Conservation (phyloP, 192 early-diverging fungal genomes). For the Chytriomyces confervae region DNA sequence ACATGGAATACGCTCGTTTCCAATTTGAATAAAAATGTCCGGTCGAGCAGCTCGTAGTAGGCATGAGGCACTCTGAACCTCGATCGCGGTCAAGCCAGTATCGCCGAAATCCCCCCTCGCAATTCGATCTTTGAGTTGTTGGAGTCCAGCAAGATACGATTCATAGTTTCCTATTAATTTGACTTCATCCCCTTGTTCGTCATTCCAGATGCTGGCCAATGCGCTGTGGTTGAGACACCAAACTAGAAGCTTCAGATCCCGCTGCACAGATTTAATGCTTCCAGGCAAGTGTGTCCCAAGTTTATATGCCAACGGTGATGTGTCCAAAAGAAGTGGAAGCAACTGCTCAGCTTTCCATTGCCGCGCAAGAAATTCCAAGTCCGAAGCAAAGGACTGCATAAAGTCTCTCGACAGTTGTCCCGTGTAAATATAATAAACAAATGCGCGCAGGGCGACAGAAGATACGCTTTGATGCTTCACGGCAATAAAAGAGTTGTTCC, state of each 20-base stretch:
- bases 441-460: slow-evolving; percentile 40
- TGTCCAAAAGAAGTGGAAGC: not conserved
- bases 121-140: not conserved
- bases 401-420: slow-evolving; percentile 38
- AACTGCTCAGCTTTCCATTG: slow-evolving; percentile 39
- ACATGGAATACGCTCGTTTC: slow-evolving; percentile 44
- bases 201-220: not conserved
- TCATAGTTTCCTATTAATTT: not conserved
- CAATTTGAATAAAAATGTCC: slow-evolving; percentile 49
- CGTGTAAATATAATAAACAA: slow-evolving; percentile 53
- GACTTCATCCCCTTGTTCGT: not conserved
- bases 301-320: not conserved
- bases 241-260: slow-evolving; percentile 39
- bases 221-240: slow-evolving; percentile 14
- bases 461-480: slow-evolving; percentile 40
- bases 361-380: slow-evolving; percentile 40
- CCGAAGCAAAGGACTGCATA: not conserved
- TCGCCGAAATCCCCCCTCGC: not conserved
- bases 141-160: not conserved
- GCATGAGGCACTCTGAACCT: not conserved
- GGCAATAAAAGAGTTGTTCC: slow-evolving; percentile 2
- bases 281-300: not conserved
- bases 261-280: slow-evolving; percentile 37
- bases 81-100: not conserved
- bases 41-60: slow-evolving; percentile 32